Percentiles rank a stretch among this genome's conserved stretches.
These are phyloP conservation scores for Calocera viscosa DNA, from an alignment of 768 basidiomycete genomes.

Conservation along the genomic window DNA sequence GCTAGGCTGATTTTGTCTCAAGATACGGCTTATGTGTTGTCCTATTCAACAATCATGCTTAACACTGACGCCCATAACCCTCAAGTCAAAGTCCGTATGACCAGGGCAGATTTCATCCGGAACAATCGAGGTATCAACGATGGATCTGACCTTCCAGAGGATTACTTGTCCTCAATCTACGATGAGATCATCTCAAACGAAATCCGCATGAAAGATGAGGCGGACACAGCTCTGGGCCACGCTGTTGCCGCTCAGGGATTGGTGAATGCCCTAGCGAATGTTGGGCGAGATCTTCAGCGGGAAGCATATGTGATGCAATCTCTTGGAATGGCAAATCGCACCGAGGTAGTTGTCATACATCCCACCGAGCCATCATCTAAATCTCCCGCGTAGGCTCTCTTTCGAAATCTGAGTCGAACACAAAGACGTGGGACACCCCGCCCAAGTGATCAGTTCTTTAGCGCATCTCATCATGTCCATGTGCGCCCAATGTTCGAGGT, in stretches of 20 bases:
- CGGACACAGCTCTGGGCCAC: conserved; percentile 43
- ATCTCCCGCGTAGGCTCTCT: conserved; percentile 50
- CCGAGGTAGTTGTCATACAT: conserved; percentile 48
- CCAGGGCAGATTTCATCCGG: conserved; percentile 76
- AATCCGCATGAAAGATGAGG: conserved; percentile 97
- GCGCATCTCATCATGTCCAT: conserved; percentile 90
- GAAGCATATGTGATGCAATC: conserved; percentile 94
- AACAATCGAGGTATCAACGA: conserved; percentile 98
- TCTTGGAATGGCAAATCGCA: conserved; percentile 91
- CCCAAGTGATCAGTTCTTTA: conserved; percentile 79
- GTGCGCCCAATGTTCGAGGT: conserved; percentile 99
- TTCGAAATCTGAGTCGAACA: conserved; percentile 81
- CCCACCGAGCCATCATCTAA: not conserved
- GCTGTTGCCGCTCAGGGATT: conserved; percentile 48
- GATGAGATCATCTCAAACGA: conserved; percentile 88
- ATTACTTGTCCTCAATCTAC: conserved; percentile 61
- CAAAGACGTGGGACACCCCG: conserved; percentile 74
- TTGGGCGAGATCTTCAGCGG: conserved; percentile 87
- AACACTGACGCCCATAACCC: conserved; percentile 97
- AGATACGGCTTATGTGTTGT: conserved; percentile 91
- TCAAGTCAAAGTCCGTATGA: conserved; percentile 89
- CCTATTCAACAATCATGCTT: conserved; percentile 89
- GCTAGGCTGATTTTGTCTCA: not conserved
- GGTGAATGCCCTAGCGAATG: conserved; percentile 69
- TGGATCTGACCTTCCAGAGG: conserved; percentile 73